phyloP scores from a whole-genome alignment of 306 rosid species.

The Prunus mira region DNA sequence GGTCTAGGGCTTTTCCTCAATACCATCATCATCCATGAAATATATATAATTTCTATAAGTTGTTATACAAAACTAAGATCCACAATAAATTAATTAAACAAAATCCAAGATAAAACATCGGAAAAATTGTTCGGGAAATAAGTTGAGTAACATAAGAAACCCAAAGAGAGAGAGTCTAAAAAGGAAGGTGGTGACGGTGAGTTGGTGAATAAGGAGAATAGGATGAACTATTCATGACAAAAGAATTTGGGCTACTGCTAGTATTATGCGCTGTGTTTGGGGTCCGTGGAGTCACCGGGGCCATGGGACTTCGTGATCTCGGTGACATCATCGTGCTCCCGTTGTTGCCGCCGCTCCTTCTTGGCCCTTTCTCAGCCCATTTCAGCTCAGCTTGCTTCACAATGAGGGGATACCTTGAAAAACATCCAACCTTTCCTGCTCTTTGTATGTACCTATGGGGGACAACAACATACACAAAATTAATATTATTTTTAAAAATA shows the following conservation, averaged over 20 bases:
- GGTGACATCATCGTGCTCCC: constrained; percentile 24
- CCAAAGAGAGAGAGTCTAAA: constrained; percentile 8
- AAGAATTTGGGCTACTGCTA: constrained; percentile 28
- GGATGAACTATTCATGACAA: constrained; percentile 39
- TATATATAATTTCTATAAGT: background rate
- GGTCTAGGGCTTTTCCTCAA: background rate
- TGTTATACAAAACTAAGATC: background rate
- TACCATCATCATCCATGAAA: background rate
- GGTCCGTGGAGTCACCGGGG: constrained; percentile 24
- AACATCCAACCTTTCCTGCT: constrained; percentile 62
- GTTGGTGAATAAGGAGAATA: constrained; percentile 38
- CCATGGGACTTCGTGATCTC: constrained; percentile 33
- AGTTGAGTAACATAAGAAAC: background rate
- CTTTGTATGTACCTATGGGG: constrained; percentile 57
- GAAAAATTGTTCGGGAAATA: background rate
- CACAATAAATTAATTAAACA: background rate
- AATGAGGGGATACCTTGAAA: constrained; percentile 49
- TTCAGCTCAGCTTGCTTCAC: constrained; percentile 61
- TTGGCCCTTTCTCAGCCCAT: constrained; percentile 87
- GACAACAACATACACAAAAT: background rate
- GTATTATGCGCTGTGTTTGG: constrained; percentile 15
- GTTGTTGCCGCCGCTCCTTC: constrained; percentile 37
- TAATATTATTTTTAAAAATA: background rate
- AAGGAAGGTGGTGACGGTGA: constrained; percentile 50
- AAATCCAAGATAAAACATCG: background rate